Conservation (phyloP, 2,329 filamentous ascomycete species). For the Neopestalotiopsis rosae region DNA sequence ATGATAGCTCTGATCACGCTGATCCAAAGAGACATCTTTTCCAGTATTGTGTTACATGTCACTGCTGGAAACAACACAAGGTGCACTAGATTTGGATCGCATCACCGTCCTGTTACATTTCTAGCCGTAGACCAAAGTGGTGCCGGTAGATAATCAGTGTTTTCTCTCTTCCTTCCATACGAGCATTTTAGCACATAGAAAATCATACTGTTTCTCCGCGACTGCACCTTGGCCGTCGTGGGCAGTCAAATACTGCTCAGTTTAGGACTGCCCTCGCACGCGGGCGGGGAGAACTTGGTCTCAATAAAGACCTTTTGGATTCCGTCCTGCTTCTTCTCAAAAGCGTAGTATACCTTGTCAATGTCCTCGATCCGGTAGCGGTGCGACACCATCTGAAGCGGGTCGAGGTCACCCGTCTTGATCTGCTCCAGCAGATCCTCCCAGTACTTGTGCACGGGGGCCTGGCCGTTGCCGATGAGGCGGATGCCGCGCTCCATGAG, state of each 20-base stretch:
- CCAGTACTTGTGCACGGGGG: conserved; percentile 86
- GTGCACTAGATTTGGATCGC: too few relatives aligned
- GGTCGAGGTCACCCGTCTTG: conserved; percentile 71
- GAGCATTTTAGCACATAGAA: too few relatives aligned
- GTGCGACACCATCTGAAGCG: conserved; percentile 81
- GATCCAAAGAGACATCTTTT: too few relatives aligned
- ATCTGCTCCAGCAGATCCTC: conserved; percentile 74
- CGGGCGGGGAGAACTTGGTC: conserved; percentile 60
- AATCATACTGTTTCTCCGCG: too few relatives aligned
- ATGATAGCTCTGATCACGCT: too few relatives aligned
- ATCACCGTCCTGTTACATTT: too few relatives aligned
- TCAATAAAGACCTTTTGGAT: conserved; percentile 83
- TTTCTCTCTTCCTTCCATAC: too few relatives aligned
- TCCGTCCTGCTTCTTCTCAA: conserved; percentile 65
- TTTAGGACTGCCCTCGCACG: conserved; percentile 46
- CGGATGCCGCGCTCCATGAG: conserved; percentile 88
- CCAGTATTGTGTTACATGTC: too few relatives aligned
- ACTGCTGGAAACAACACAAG: too few relatives aligned
- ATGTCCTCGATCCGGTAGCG: conserved; percentile 77
- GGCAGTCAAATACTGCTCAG: conserved; percentile 47
- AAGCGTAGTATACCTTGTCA: conserved; percentile 68
- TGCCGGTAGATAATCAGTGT: too few relatives aligned
- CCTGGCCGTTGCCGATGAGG: conserved; percentile 71
- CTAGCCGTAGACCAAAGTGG: too few relatives aligned
- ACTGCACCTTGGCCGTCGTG: too few relatives aligned